Conservation (phyloP, 1,284 basidiomycete species). For the Marasmius fiardii region DNA sequence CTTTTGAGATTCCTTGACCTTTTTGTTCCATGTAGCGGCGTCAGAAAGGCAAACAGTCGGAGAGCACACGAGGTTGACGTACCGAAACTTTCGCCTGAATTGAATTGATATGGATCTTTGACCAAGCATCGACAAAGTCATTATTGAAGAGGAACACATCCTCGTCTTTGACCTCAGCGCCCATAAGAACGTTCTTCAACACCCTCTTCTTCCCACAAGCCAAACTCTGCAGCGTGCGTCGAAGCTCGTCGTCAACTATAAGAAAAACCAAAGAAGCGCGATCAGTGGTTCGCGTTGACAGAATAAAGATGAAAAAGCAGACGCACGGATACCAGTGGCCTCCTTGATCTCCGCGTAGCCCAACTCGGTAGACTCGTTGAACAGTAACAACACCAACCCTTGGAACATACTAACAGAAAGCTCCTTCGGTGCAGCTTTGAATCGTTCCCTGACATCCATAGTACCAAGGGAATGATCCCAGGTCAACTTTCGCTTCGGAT, state of each 20-base stretch:
- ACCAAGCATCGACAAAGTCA: conserved; percentile 76
- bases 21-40: conserved; percentile 1
- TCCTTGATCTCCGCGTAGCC: conserved; percentile 68
- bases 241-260: conserved; percentile 72
- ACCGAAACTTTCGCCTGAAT: conserved; percentile 94
- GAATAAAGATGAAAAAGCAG: not conserved
- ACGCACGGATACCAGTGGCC: conserved; percentile 74
- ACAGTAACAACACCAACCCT: conserved; percentile 84
- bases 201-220: conserved; percentile 91
- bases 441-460: conserved; percentile 68
- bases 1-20: conserved; percentile 85
- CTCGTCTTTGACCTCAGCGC: conserved; percentile 74
- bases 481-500: conserved; percentile 68
- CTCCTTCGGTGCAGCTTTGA: conserved; percentile 78
- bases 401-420: conserved; percentile 91
- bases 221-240: conserved; percentile 86
- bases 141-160: conserved; percentile 86
- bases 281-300: not conserved
- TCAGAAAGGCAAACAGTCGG: not conserved
- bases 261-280: not conserved
- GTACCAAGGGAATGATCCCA: conserved; percentile 87
- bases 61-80: conserved; percentile 25
- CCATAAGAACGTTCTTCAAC: conserved; percentile 76
- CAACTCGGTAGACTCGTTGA: conserved; percentile 69
- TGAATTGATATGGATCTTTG: conserved; percentile 91